Percentiles rank a stretch among this genome's conserved stretches.
These are phyloP conservation scores for Laetiporus sulphureus DNA, from an alignment of 1,284 basidiomycete genomes.

Conservation along the genomic window DNA sequence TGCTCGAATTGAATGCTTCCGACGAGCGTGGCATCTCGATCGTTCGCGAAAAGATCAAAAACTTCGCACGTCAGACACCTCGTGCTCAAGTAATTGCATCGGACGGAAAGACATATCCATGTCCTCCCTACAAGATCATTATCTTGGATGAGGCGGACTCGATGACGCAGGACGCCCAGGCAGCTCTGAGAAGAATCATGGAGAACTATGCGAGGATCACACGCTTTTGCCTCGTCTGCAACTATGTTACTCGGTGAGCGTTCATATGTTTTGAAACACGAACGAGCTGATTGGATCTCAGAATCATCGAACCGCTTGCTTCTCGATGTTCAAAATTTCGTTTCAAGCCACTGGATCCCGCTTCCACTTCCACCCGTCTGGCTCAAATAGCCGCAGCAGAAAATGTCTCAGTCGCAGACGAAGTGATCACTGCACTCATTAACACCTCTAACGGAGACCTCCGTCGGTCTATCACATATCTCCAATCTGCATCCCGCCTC, in stretches of 20 bases:
- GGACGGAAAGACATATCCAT: constrained; percentile 86
- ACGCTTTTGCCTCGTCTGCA: constrained; percentile 97
- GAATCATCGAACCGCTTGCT: constrained; percentile 97
- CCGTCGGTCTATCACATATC: constrained; percentile 96
- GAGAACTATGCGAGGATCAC: constrained; percentile 97
- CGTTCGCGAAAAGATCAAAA: constrained; percentile 98
- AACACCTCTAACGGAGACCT: constrained; percentile 87
- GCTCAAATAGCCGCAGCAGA: constrained; percentile 73
- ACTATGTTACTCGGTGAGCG: constrained; percentile 92
- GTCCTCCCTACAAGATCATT: constrained; percentile 98
- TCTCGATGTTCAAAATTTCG: constrained; percentile 99
- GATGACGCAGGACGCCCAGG: constrained; percentile 99
- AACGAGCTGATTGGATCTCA: too few species aligned
- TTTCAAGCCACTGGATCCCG: constrained; percentile 86
- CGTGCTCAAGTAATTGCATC: constrained; percentile 69
- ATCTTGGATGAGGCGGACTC: constrained; percentile 99
- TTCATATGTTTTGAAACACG: too few species aligned
- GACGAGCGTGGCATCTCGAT: constrained; percentile 97
- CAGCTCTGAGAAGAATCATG: constrained; percentile 95
- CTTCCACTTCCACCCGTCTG: constrained; percentile 73
- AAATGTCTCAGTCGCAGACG: constrained; percentile 39
- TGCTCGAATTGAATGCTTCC: constrained; percentile 98
- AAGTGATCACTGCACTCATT: constrained; percentile 71
- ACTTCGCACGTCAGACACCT: constrained; percentile 93
- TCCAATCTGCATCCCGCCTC: constrained; percentile 92